Base-by-base conservation (phyloP, 805 yeast species). In the Huiozyma sinensis region DNA sequence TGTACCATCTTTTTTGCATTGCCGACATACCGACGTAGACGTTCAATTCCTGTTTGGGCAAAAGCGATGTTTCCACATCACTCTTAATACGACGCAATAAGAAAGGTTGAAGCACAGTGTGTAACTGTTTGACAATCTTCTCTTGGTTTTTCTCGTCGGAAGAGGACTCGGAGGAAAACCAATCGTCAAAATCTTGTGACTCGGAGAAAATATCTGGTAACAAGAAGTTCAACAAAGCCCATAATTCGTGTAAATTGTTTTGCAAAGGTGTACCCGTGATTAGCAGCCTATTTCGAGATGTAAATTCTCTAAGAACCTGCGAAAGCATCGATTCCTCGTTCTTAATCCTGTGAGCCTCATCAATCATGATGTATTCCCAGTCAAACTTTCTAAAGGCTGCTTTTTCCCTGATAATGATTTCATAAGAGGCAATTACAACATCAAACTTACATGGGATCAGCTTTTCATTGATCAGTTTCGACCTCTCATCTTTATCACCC, bases 251-350 rank as follows among this genome's bases (percentile, higher is more conserved):
- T 41, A 83, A 63, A 54, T 83, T 83, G 56, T 83, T 83, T 60
- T 83, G 92, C 47, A 83, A 66, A 7, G 92, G 92, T 1, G 92
- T 83, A 62, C 92, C 92, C 0, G 92, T 83, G 44, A 83, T 82
- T 45, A 83, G 67, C 47, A 83, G 64, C 54, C 92, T 70, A 58
- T 81, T 81, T 40, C 72, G 75, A 1, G 87, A 79, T 49, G 80
- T 77, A 56, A 83, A 81, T 66, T 81, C 70, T 54, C 92, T 68
- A 40, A 83, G 77, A 42, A 83, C 83, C 55, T 83, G 90, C 0
- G 88, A 80, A 39, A 83, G 63, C 60, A 80, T 63, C 2, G 82
- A 74, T 55, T 80, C 83, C 55, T 83, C 92, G 58, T 83, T 83
- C 55, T 83, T 83, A 51, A 83, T 78, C 65, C 92, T 70, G 59